Evolutionary conservation across 257 asterid genomes (phyloP).

Genomic region (Nicotiana obtusifolia): DNA sequence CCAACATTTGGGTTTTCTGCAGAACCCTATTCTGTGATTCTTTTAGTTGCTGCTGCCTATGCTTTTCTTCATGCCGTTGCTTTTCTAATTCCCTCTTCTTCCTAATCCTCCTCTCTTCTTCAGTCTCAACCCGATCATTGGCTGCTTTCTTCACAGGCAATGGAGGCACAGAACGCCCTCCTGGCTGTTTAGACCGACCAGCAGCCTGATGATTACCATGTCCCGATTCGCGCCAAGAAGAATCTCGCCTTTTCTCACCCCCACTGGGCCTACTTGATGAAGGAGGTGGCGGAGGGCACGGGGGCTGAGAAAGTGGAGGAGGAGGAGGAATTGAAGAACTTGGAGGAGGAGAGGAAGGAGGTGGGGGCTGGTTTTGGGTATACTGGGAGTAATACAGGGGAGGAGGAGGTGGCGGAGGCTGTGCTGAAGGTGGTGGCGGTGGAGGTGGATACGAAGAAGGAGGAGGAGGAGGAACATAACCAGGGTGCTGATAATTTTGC

Average conservation of each 20-base stretch:
- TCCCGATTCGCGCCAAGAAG: constrained; percentile 31
- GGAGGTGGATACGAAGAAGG: constrained; percentile 54
- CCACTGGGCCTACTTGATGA: constrained; percentile 44
- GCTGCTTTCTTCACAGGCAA: constrained; percentile 33
- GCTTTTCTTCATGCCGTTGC: constrained; percentile 76
- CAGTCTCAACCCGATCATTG: constrained; percentile 59
- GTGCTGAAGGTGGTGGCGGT: constrained; percentile 78
- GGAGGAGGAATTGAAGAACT: constrained; percentile 42
- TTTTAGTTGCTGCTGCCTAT: constrained; percentile 69
- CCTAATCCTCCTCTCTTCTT: constrained; percentile 85
- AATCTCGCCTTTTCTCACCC: constrained; percentile 21
- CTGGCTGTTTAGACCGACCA: constrained; percentile 36
- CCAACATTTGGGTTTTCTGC: constrained; percentile 73
- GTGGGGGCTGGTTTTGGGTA: constrained; percentile 45
- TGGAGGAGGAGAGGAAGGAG: constrained; percentile 44
- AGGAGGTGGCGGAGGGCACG: constrained; percentile 62
- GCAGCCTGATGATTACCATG: constrained; percentile 24
- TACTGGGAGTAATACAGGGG: constrained; percentile 32
- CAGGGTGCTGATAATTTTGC: constrained; percentile 37
- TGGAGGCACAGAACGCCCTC: constrained; percentile 45
- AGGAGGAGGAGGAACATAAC: constrained; percentile 46
- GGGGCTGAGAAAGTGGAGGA: constrained; percentile 53
- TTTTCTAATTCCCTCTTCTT: constrained; percentile 76
- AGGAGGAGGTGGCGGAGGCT: constrained; percentile 47
- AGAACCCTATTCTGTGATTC: constrained; percentile 80